phyloP scores from a whole-genome alignment of 2,329 filamentous ascomycete species.

The Cryoendolithus antarcticus region DNA sequence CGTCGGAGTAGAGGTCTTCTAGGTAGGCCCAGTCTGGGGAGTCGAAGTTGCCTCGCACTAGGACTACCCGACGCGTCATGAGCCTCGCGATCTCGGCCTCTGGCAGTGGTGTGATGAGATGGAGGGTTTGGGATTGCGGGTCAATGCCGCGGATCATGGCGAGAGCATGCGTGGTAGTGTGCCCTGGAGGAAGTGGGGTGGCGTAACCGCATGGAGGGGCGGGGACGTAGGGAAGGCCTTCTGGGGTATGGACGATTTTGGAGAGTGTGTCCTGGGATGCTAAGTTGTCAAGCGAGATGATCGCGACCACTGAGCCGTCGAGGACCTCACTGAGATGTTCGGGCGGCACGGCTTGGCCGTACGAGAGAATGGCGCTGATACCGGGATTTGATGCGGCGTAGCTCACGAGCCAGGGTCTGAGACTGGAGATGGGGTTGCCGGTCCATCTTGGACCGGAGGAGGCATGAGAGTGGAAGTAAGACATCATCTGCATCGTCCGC shows the following conservation, averaged over 20 bases:
- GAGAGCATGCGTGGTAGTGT: conserved; percentile 49
- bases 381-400: conserved; percentile 42
- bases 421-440: conserved; percentile 41
- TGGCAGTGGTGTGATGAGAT: conserved; percentile 52
- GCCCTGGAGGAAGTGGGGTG: conserved; percentile 43
- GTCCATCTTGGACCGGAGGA: conserved; percentile 31
- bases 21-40: conserved; percentile 57
- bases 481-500: conserved; percentile 64
- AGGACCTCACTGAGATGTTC: conserved; percentile 52
- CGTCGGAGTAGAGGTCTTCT: conserved; percentile 41
- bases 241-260: conserved; percentile 29
- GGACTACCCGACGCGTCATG: conserved; percentile 35
- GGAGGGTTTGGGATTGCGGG: conserved; percentile 38
- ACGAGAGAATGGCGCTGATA: conserved; percentile 54
- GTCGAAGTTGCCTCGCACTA: conserved; percentile 58
- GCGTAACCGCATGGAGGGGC: conserved; percentile 23
- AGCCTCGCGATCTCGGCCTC: conserved; percentile 15
- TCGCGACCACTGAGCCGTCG: conserved; percentile 57
- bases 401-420: conserved; percentile 49
- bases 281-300: conserved; percentile 45
- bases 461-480: conserved; percentile 52
- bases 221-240: conserved; percentile 51
- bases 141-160: conserved; percentile 63
- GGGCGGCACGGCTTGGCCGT: conserved; percentile 50
- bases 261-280: not conserved